phyloP scores from a whole-genome alignment of 1,284 basidiomycete genomes.

The Coniferiporia sulphurascens region DNA sequence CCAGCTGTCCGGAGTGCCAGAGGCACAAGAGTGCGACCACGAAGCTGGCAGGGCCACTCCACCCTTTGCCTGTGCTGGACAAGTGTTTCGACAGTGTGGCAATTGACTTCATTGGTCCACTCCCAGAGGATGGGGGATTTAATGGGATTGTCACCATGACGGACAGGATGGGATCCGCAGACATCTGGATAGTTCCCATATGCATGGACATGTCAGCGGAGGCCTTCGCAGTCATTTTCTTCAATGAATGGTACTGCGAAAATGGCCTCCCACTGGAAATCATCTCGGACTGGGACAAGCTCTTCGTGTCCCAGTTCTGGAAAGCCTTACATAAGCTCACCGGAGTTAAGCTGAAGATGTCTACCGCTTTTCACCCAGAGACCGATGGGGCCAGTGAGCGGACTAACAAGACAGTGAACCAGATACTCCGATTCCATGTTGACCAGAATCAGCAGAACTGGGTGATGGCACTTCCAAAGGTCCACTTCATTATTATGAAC shows the following conservation, averaged over 20 bases:
- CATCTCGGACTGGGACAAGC: conserved; percentile 23
- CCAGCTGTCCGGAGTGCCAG: conserved; percentile 21
- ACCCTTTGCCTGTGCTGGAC: conserved; percentile 25
- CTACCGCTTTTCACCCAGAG: conserved; percentile 23
- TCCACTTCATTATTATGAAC: conserved; percentile 39
- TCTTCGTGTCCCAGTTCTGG: conserved; percentile 27
- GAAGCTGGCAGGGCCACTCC: conserved; percentile 21
- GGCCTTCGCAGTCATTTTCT: conserved; percentile 22
- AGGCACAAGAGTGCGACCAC: conserved; percentile 21
- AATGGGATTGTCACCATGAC: conserved; percentile 18
- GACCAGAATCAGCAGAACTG: conserved; percentile 35
- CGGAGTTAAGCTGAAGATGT: conserved; percentile 24
- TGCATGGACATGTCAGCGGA: conserved; percentile 25
- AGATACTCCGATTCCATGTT: conserved; percentile 30
- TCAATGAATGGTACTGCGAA: conserved; percentile 23
- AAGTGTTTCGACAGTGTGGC: conserved; percentile 20
- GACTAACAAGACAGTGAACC: conserved; percentile 32
- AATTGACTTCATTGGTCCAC: conserved; percentile 32
- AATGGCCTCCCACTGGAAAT: conserved; percentile 23
- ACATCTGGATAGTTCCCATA: conserved; percentile 20
- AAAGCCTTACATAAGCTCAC: conserved; percentile 18
- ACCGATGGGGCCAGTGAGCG: conserved; percentile 28
- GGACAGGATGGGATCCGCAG: conserved; percentile 22
- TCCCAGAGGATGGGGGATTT: conserved; percentile 21
- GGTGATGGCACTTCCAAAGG: conserved; percentile 28